Conservation (phyloP, 2,329 filamentous ascomycete species). For the Colletotrichum sp. region DNA sequence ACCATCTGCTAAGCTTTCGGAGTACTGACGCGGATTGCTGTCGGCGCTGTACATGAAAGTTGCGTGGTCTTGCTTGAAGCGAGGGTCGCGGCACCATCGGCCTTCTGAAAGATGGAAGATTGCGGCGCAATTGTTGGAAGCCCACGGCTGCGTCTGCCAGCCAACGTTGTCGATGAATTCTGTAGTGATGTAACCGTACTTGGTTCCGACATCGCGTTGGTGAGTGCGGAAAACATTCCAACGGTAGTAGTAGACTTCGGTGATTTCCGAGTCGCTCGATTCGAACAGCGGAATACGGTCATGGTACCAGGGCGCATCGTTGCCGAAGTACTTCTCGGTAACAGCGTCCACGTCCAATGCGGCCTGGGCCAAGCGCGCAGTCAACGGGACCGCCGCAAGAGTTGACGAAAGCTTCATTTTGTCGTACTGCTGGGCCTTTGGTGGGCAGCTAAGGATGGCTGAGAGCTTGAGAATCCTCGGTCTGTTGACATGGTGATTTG, state of each 20-base stretch:
- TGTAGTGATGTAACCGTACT: slow-evolving; percentile 45
- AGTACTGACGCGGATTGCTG: slow-evolving; percentile 17
- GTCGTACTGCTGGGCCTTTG: background rate
- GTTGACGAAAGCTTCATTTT: background rate
- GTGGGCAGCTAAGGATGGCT: background rate
- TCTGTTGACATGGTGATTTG: background rate
- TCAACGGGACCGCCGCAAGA: background rate
- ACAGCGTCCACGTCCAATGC: background rate
- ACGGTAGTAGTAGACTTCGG: slow-evolving; percentile 52
- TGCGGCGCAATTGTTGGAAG: slow-evolving; percentile 29
- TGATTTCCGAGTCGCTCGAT: slow-evolving; percentile 28
- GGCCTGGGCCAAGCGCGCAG: background rate
- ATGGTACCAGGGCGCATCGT: slow-evolving; percentile 5
- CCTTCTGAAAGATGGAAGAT: slow-evolving; percentile 42
- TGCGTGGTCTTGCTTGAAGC: slow-evolving; percentile 39
- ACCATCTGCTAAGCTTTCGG: slow-evolving; percentile 17
- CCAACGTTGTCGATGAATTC: slow-evolving; percentile 47
- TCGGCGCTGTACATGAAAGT: slow-evolving; percentile 27
- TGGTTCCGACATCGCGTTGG: slow-evolving; percentile 40
- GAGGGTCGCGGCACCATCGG: slow-evolving; percentile 43
- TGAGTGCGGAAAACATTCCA: slow-evolving; percentile 46
- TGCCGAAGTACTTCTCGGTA: slow-evolving; percentile 2
- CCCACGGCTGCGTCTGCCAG: slow-evolving; percentile 8
- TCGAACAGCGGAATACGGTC: slow-evolving; percentile 2
- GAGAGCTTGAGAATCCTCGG: background rate